Base-by-base conservation (phyloP, 2,329 filamentous ascomycete species). In the Aspergillus fischeri region DNA sequence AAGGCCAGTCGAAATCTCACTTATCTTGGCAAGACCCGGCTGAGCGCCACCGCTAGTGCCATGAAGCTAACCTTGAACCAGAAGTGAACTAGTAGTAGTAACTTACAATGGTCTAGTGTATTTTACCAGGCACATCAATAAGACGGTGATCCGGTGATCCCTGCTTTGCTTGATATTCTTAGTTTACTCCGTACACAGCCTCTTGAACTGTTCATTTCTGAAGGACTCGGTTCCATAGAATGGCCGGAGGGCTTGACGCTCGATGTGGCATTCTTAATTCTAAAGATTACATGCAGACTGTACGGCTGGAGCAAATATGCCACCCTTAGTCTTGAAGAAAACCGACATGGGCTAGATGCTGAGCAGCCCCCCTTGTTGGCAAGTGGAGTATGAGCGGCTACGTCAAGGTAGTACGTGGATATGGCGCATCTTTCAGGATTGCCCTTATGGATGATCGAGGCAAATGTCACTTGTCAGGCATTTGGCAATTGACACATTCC, bases 1-100 rank as follows among this genome's bases (percentile, higher is more conserved):
- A 28, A 48, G 49, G 49, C 52, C 48, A 49, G 54, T 61, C 54
- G 61, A 66, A 66, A 66, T 64, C 63, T 66, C 63, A 60, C 64
- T 66, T 62, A 59, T 56, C 55, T 60, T 53, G 53, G 59, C 58
- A 59, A 53, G 32, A 60, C 53, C 49, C 55, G 61, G 51, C 51
- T 52, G 51, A 49, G 53, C 45, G 60, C 63, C 61, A 65, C 63
- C 60, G 53, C 60, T 55, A 58, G 54, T 49, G 52, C 42, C 42
- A 41, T 35, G 10, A 21, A 17, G 21, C 59, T 62, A 62, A 53
- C 58, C 28, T 29, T 10, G 28, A 29, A 29, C 28, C 49, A 11
- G 5, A 53, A 54, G 35, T 32, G 42, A 50, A 25, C 24, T 11
- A 29, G 28, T 62, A 61, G 58, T 14, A 47, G 44, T 47, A 47